phyloP scores from a whole-genome alignment of 768 basidiomycete species.

The Auricularia sp. region DNA sequence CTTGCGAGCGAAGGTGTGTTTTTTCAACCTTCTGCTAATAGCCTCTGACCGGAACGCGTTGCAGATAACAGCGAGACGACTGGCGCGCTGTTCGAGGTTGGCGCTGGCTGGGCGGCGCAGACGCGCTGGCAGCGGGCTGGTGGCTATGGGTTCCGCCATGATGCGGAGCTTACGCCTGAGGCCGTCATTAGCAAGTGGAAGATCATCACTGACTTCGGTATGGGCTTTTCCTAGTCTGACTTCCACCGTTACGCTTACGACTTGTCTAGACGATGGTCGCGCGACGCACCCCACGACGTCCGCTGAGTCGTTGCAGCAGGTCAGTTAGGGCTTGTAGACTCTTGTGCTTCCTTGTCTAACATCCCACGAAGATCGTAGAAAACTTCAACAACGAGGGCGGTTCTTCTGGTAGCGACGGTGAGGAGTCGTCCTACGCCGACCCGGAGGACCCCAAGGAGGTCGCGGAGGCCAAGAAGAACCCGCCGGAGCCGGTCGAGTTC shows the following conservation, averaged over 20 bases:
- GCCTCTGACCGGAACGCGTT: neutral
- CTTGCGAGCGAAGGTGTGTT: slow-evolving; percentile 62
- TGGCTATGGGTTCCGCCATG: slow-evolving; percentile 80
- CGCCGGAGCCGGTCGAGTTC: slow-evolving; percentile 47
- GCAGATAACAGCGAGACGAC: slow-evolving; percentile 62
- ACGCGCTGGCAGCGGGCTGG: slow-evolving; percentile 88
- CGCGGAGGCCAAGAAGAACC: slow-evolving; percentile 62
- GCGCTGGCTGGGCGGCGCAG: slow-evolving; percentile 86
- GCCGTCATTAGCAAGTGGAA: slow-evolving; percentile 73
- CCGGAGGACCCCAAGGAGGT: slow-evolving; percentile 78
- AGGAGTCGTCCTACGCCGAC: slow-evolving; percentile 41
- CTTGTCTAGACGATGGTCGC: slow-evolving; percentile 55
- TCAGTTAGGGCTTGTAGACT: slow-evolving; percentile 24
- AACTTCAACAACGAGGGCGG: slow-evolving; percentile 44
- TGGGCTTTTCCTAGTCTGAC: slow-evolving; percentile 15
- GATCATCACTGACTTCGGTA: slow-evolving; percentile 75
- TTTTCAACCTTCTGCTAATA: neutral
- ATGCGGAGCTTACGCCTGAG: slow-evolving; percentile 67
- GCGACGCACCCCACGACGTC: slow-evolving; percentile 72
- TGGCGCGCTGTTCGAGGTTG: slow-evolving; percentile 74
- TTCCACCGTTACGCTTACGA: slow-evolving; percentile 1
- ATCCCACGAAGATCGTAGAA: slow-evolving; percentile 30
- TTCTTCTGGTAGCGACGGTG: slow-evolving; percentile 10
- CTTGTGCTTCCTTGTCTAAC: slow-evolving; percentile 11
- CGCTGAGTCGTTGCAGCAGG: slow-evolving; percentile 64